Base-by-base conservation (phyloP, 768 basidiomycete genomes). In the Xerocomus potaroensis region DNA sequence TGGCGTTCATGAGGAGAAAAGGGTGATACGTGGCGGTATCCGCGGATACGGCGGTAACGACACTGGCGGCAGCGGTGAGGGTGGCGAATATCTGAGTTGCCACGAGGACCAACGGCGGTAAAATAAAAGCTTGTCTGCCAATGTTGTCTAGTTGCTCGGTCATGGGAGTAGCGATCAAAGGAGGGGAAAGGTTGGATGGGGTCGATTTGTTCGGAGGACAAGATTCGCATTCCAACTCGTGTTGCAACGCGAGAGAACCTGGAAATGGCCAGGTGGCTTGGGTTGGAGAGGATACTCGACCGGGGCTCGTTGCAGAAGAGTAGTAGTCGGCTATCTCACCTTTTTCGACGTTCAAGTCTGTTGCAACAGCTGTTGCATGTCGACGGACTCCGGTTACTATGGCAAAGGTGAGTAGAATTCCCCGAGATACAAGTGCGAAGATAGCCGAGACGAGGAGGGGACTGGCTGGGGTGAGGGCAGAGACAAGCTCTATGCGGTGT, bases 221-320 rank as follows among this genome's bases (percentile, higher is more conserved):
- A 10, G 29, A 29, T 6, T 22, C 19, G 22, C 2, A 31, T 15
- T 31, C 21, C 11, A 22, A 16, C 39, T 35, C 36, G 16, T 15
- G 35, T 45, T 53, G 58, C 26, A 52, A 38, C 16, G 55, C 54
- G 8, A 66, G 61, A 15, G 61, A 60, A 41, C 55, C 64, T 8
- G 64, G 64, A 41, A 65, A 65, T 18, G 64, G 64, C 64, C 64
- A 67, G 1, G 64, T 66, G 18, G 45, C 63, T 16, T 46, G 52
- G 15, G 64, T 66, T 22, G 64, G 61, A 29, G 66, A 65, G 19
- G 63, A 63, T 27, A 61, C 54, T 5, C 65, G 53, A 7, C 48
- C 44, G 3, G 45, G 42, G 22, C 35, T 40, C 36, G 43, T 49
- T 45, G 22, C 35, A 29, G 47, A 34, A 12, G 46, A 35, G 6